These are phyloP conservation scores for Trichoderma harzianum DNA, from an alignment of 2,329 filamentous ascomycete species.

Conservation along the genomic window DNA sequence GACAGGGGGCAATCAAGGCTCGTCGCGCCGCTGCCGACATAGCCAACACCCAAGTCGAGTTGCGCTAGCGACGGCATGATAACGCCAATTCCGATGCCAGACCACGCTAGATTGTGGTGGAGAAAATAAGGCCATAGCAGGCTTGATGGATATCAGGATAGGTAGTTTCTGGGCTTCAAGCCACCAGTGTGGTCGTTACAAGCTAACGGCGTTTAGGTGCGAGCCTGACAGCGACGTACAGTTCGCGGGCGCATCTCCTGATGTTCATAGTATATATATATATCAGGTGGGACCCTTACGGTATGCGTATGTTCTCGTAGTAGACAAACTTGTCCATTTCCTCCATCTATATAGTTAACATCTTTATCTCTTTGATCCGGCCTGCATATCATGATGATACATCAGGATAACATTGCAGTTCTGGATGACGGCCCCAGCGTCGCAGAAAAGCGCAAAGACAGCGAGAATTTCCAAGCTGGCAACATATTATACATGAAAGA, in stretches of 20 bases:
- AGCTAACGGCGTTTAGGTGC: background rate
- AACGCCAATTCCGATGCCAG: background rate
- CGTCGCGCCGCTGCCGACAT: background rate
- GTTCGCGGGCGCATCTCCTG: background rate
- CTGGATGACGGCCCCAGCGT: background rate
- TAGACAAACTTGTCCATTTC: background rate
- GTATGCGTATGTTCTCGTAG: background rate
- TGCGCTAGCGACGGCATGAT: background rate
- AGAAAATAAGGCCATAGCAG: background rate
- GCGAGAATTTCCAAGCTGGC: background rate
- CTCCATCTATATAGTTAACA: background rate
- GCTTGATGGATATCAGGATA: background rate
- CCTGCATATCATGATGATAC: background rate
- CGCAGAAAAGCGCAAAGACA: background rate
- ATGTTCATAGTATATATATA: background rate
- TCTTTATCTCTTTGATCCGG: background rate
- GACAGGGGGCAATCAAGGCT: background rate
- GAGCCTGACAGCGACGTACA: background rate
- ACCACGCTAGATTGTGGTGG: background rate
- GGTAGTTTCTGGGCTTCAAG: background rate
- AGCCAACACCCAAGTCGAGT: background rate
- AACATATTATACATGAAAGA: background rate
- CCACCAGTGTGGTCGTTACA: background rate
- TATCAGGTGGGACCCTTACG: background rate
- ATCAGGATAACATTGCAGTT: background rate